phyloP scores from a whole-genome alignment of 768 basidiomycete genomes.

The Mycena venus region DNA sequence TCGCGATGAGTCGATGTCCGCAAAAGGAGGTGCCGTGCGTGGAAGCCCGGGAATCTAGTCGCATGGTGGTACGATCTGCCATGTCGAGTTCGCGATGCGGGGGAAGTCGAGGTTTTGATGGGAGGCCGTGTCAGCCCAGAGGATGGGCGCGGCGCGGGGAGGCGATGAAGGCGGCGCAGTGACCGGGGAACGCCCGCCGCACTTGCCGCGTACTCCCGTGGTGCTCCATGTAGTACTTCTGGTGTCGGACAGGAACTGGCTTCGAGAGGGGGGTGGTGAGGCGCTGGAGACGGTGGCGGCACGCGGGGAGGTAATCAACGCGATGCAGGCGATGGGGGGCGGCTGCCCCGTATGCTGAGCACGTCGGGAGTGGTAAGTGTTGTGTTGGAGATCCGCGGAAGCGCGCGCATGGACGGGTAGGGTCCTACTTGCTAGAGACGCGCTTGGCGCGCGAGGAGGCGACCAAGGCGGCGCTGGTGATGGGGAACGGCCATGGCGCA shows the following conservation, averaged over 20 bases:
- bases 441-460: background rate
- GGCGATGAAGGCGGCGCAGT: background rate
- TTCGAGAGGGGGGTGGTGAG: background rate
- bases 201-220: background rate
- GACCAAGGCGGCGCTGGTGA: background rate
- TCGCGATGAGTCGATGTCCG: too few species aligned
- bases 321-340: too few species aligned
- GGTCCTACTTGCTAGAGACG: background rate
- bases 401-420: too few species aligned
- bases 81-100: too few species aligned
- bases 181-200: background rate
- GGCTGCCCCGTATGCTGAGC: too few species aligned
- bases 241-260: background rate
- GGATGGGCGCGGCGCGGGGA: too few species aligned
- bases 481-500: background rate
- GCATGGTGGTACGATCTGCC: background rate
- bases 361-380: too few species aligned
- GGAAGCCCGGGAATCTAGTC: background rate
- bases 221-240: background rate
- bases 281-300: background rate
- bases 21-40: background rate
- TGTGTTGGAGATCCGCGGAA: too few species aligned
- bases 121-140: too few species aligned
- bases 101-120: too few species aligned
- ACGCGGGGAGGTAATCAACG: too few species aligned